These are phyloP conservation scores for Lentinus tigrinus DNA, from an alignment of 768 basidiomycete species.

Conservation along the genomic window DNA sequence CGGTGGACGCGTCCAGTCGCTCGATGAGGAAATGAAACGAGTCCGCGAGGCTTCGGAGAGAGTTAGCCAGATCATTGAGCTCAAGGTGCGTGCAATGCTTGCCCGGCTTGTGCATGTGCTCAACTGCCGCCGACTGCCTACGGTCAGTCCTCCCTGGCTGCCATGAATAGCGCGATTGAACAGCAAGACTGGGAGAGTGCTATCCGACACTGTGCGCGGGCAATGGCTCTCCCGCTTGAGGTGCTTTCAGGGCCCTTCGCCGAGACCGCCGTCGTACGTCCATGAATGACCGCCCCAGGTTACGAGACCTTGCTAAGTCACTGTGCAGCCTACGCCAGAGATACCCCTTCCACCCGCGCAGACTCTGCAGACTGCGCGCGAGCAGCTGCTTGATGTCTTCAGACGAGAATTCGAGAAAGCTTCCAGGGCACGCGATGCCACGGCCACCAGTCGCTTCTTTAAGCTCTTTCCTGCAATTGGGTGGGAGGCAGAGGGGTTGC, in stretches of 20 bases:
- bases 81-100: conserved; percentile 59
- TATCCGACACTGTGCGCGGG: conserved; percentile 84
- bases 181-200: conserved; percentile 95
- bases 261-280: conserved; percentile 73
- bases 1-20: conserved; percentile 81
- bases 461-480: conserved; percentile 95
- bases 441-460: conserved; percentile 90
- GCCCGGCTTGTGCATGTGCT: not conserved
- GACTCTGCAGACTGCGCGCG: conserved; percentile 73
- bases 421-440: conserved; percentile 77
- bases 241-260: conserved; percentile 86
- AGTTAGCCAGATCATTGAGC: conserved; percentile 90
- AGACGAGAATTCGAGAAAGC: conserved; percentile 79
- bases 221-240: conserved; percentile 78
- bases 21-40: conserved; percentile 92
- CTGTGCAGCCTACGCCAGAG: conserved; percentile 80
- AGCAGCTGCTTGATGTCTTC: conserved; percentile 76
- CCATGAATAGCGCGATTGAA: conserved; percentile 62
- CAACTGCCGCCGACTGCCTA: conserved; percentile 29
- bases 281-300: not conserved
- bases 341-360: conserved; percentile 84
- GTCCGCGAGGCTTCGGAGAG: conserved; percentile 90
- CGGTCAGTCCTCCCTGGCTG: conserved; percentile 63
- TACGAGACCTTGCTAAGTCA: conserved; percentile 2
- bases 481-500: conserved; percentile 88